Conservation (phyloP, 805 yeast genomes). For the Starmerella potacharoeniae region DNA sequence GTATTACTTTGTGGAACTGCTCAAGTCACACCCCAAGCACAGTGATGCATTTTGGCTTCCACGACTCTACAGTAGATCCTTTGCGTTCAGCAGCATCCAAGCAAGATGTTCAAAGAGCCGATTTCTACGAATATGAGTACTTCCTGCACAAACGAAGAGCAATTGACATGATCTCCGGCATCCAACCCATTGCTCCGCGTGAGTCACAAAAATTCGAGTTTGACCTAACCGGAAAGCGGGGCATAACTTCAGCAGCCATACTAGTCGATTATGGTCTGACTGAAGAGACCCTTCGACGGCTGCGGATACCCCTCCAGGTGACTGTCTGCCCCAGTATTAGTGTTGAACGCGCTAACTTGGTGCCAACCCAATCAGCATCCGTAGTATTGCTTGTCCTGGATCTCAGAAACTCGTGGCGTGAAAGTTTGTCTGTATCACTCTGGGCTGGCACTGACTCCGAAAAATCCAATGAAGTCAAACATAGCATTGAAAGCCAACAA, state of each 20-base stretch:
- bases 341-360: conserved; percentile 60
- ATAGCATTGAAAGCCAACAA: conserved; percentile 30
- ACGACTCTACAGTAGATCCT: conserved; percentile 64
- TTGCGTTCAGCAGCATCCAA: conserved; percentile 42
- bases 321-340: conserved; percentile 67
- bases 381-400: conserved; percentile 58
- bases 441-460: conserved; percentile 8
- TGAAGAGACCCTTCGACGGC: conserved; percentile 38
- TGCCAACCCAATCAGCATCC: conserved; percentile 31
- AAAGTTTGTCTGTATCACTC: conserved; percentile 27
- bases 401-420: conserved; percentile 70
- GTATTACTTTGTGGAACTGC: conserved; percentile 44
- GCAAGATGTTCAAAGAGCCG: conserved; percentile 42
- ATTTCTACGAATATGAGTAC: conserved; percentile 66
- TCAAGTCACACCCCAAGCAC: conserved; percentile 44
- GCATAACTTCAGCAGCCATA: conserved; percentile 54
- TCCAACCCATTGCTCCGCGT: conserved; percentile 25
- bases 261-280: conserved; percentile 45
- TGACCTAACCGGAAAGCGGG: conserved; percentile 60
- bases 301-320: conserved; percentile 57
- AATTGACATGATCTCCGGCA: conserved; percentile 11
- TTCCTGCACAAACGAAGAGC: conserved; percentile 36
- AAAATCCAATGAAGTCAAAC: conserved; percentile 3
- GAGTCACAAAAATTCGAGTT: conserved; percentile 40
- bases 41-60: conserved; percentile 47